Conservation (phyloP, 345 rosid genomes). For the Noccaea bulbosa region DNA sequence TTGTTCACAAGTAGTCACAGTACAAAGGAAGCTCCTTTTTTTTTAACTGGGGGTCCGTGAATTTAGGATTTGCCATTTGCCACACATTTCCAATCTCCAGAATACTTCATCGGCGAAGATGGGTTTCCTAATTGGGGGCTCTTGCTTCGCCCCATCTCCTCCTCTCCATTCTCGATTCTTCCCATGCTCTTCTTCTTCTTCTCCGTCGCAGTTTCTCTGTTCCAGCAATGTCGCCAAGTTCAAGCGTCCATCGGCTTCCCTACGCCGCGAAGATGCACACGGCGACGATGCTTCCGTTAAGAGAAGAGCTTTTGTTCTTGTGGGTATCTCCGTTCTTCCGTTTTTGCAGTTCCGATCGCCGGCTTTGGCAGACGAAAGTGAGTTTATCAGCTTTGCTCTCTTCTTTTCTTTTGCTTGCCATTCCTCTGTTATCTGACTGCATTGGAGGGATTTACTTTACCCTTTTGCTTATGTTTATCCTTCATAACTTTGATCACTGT, state of each 20-base stretch:
- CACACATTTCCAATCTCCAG: constrained; percentile 41
- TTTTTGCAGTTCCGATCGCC: constrained; percentile 51
- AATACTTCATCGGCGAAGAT: constrained; percentile 39
- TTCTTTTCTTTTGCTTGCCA: background rate
- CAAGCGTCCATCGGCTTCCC: constrained; percentile 50
- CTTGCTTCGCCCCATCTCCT: constrained; percentile 50
- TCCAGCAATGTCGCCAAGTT: constrained; percentile 44
- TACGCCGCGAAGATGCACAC: constrained; percentile 45
- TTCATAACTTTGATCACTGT: no score
- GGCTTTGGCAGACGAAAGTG: constrained; percentile 39
- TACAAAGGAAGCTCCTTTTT: constrained; percentile 24
- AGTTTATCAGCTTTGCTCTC: background rate
- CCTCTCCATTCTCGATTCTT: constrained; percentile 38
- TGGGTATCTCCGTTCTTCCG: constrained; percentile 77
- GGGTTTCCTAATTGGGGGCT: constrained; percentile 57
- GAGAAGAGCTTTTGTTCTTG: constrained; percentile 61
- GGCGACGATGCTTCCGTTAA: constrained; percentile 43
- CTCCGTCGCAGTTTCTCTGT: constrained; percentile 45
- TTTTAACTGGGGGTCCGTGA: constrained; percentile 13
- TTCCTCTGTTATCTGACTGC: constrained; percentile 7
- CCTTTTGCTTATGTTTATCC: background rate
- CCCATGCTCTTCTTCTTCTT: constrained; percentile 38
- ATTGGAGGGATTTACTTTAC: background rate
- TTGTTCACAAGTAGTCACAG: background rate
- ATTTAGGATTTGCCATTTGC: constrained; percentile 31